Base-by-base conservation (phyloP, 352 stramenopile species). In the Globisporangium heterothallicum region DNA sequence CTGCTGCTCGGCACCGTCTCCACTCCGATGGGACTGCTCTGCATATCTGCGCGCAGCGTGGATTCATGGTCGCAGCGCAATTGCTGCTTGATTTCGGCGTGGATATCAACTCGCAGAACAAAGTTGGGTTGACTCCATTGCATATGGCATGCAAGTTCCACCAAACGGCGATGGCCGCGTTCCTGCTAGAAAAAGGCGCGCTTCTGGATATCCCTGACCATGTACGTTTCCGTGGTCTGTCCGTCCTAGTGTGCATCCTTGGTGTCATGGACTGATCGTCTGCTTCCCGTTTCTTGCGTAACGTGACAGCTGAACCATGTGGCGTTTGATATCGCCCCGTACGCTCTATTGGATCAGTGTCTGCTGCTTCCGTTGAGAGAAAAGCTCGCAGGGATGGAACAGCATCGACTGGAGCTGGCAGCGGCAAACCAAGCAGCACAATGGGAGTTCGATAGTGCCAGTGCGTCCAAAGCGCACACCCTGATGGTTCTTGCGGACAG, bases 91-190 rank as follows among this genome's bases (percentile, higher is more conserved):
- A 70, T 12, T 48, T 68, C 21, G 58, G 53, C 2, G 48, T 84
- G 16, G 50, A 72, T 22, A 34, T 77, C 22, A 60, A 66, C 18
- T 46, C 53, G 16, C 68, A 66, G 24, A 83, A 83, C 56, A 86
- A 81, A 59, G 72, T 84, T 9, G 72, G 75, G 2, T 72, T 68
- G 16, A 84, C 75, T 22, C 59, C 75, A 7, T 47, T 86, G 18
- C 70, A 86, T 35, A 58, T 86, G 7, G 75, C 75, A 9, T 83
- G 75, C 55, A 80, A 79, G 44, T 81, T 71, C 16, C 62, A 65
- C 3, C 61, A 83, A 21, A 42, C 53, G 1, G 52, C 56, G 10
- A 56, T 81, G 45, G 53, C 74, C 21, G 42, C 45, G 18, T 78
- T 74, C 24, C 61, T 86, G 0, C 42, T 84, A 1, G 50, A 74